A percentile compares a stretch with the other conserved stretches of the same genome.
phyloP scores from a whole-genome alignment of 176 grass and related monocot genomes.

The Eleusine indica region DNA sequence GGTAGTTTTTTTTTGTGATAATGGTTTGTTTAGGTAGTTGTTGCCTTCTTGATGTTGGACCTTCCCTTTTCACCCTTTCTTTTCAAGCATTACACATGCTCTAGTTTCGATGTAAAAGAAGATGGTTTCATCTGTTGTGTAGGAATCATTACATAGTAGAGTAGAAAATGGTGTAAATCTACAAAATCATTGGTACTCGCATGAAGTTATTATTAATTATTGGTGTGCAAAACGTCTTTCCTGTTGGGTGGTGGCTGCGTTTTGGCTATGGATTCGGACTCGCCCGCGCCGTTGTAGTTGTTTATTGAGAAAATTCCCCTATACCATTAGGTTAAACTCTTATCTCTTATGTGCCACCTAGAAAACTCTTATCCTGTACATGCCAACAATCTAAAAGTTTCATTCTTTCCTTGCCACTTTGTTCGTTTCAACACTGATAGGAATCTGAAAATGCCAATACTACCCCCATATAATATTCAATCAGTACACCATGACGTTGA shows the following conservation, averaged over 20 bases:
- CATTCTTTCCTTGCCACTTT: no score
- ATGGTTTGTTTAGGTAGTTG: background rate
- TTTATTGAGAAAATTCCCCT: background rate
- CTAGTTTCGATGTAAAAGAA: background rate
- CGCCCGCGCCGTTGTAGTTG: background rate
- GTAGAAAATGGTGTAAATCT: background rate
- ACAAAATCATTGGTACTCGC: background rate
- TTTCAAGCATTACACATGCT: background rate
- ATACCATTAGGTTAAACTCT: no score
- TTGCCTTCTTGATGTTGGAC: background rate
- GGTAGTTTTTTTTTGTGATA: no score
- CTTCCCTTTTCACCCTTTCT: background rate
- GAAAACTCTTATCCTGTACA: no score
- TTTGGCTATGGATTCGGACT: background rate
- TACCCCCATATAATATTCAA: no score
- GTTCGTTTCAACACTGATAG: no score
- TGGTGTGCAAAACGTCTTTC: background rate
- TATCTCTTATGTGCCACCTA: no score
- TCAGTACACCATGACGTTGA: no score
- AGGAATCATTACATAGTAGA: background rate
- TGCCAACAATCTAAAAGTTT: no score
- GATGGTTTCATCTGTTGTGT: background rate
- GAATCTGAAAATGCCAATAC: no score
- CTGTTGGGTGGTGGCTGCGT: background rate
- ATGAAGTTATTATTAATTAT: background rate